These are phyloP conservation scores for Miscanthus lutarioriparius DNA, from an alignment of 176 grass and related monocot genomes.

Conservation along the genomic window DNA sequence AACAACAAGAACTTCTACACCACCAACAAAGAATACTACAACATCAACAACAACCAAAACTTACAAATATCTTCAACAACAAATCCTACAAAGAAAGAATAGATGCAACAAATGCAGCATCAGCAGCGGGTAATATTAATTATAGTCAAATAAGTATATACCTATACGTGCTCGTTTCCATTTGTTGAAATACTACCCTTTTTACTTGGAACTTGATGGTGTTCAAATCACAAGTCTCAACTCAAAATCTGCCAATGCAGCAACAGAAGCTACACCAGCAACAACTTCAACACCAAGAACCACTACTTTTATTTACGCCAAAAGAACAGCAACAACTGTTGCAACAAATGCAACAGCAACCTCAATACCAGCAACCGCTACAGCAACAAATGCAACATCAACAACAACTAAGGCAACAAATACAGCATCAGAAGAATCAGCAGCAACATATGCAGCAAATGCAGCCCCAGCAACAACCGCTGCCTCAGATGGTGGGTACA, in stretches of 20 bases:
- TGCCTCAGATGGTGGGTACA: background rate
- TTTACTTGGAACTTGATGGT: background rate
- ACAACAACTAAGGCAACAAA: background rate
- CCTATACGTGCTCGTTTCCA: background rate
- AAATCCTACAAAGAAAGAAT: conserved; percentile 18
- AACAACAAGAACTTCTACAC: conserved; percentile 31
- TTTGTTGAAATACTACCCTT: background rate
- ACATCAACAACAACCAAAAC: conserved; percentile 22
- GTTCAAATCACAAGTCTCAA: background rate
- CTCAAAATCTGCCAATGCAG: background rate
- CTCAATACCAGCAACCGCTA: background rate
- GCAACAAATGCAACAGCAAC: background rate
- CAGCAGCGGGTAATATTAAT: conserved; percentile 6
- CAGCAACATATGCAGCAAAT: background rate
- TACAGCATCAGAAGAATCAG: background rate
- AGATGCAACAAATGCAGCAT: conserved; percentile 38
- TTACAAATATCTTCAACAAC: too few relatives aligned
- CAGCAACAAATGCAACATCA: background rate
- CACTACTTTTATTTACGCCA: too few relatives aligned
- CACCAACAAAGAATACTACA: conserved; percentile 39
- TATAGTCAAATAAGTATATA: background rate
- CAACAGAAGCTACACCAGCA: too few relatives aligned
- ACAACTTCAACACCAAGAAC: background rate
- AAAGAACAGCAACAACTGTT: too few relatives aligned
- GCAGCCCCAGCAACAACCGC: background rate